Evolutionary conservation across 2,329 filamentous ascomycete species (phyloP).

Genomic region (Verticillium nonalfalfae): DNA sequence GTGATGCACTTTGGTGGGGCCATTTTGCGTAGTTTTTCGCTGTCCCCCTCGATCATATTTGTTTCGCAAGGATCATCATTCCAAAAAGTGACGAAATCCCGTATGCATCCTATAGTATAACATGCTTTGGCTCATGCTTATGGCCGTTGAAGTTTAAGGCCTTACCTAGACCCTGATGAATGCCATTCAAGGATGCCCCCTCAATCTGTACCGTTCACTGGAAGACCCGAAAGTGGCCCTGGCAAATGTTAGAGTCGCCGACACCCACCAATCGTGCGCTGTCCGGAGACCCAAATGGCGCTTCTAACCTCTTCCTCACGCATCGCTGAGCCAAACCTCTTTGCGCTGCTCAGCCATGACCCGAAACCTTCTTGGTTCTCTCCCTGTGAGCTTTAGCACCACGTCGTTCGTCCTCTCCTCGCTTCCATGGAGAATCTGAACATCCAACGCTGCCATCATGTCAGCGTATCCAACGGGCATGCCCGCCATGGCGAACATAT

Average conservation of each 20-base stretch:
- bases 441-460: conserved; percentile 25
- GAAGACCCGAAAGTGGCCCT: too few species aligned
- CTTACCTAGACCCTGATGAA: too few species aligned
- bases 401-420: conserved; percentile 28
- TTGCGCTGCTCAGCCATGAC: conserved; percentile 3
- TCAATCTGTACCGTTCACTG: too few species aligned
- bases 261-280: neutral
- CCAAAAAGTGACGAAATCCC: too few species aligned
- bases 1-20: too few species aligned
- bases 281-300: neutral
- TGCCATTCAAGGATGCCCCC: too few species aligned
- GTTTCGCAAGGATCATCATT: too few species aligned
- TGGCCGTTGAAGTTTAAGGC: too few species aligned
- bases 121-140: too few species aligned
- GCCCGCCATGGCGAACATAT: conserved; percentile 16
- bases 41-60: too few species aligned
- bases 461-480: conserved; percentile 23
- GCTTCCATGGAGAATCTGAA: conserved; percentile 22
- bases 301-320: neutral
- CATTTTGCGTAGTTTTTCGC: too few species aligned
- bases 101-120: too few species aligned
- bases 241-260: neutral
- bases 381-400: conserved; percentile 24
- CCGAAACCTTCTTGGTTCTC: conserved; percentile 16
- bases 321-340: conserved; percentile 1